Conservation (phyloP, 23 red algal genomes). For the Gracilaria domingensis region DNA sequence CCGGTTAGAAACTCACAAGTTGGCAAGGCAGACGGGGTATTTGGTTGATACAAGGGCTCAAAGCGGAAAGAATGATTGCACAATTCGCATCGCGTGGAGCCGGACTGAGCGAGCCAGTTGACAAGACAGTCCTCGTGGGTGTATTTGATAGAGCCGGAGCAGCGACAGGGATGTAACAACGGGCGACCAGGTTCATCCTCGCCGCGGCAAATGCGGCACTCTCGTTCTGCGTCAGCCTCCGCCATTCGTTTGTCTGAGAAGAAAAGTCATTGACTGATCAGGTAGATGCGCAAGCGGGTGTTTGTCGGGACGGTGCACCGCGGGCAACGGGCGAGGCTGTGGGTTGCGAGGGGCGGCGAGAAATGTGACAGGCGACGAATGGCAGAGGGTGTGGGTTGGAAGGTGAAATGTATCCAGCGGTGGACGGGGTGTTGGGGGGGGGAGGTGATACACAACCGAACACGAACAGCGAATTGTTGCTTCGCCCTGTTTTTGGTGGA, state of each 20-base stretch:
- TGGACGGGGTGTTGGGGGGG: too few species aligned
- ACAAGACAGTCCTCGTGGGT: conserved; percentile 96
- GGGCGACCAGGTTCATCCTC: conserved; percentile 75
- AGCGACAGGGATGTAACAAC: conserved; percentile 93
- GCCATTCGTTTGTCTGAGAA: conserved; percentile 38
- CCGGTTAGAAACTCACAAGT: conserved; percentile 80
- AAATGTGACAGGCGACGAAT: neutral
- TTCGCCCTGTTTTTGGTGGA: too few species aligned
- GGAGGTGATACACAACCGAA: too few species aligned
- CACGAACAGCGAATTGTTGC: too few species aligned
- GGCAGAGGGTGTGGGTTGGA: too few species aligned
- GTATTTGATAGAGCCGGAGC: conserved; percentile 91
- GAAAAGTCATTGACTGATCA: conserved; percentile 54
- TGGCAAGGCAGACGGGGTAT: conserved; percentile 82
- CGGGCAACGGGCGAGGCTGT: neutral
- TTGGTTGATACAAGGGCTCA: conserved; percentile 80
- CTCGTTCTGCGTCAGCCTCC: conserved; percentile 72
- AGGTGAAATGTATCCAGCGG: too few species aligned
- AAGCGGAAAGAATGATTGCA: conserved; percentile 94
- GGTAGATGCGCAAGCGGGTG: neutral
- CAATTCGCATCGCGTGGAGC: conserved; percentile 88
- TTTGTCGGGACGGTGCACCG: neutral
- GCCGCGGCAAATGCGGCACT: conserved; percentile 98
- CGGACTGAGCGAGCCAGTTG: conserved; percentile 86
- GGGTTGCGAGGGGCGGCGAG: too few species aligned